Evolutionary conservation across 495 filamentous ascomycete species (phyloP).

Genomic region (Daldinia concentrica): DNA sequence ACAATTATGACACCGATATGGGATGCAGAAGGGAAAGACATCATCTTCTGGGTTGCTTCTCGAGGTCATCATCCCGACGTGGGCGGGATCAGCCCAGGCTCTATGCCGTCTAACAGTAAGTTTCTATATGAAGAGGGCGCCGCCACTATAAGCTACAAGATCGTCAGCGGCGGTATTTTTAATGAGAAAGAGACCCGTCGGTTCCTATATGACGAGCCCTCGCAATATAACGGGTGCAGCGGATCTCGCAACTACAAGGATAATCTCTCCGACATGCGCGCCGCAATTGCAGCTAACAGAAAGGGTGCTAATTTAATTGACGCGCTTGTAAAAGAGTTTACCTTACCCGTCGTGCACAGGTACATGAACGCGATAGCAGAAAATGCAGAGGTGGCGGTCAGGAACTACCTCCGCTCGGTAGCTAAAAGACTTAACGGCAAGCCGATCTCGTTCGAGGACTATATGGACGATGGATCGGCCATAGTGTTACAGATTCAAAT

Average conservation of each 20-base stretch:
- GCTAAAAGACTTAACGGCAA: slow-evolving; percentile 68
- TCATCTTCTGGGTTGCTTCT: slow-evolving; percentile 94
- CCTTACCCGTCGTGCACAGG: slow-evolving; percentile 84
- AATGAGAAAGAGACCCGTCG: slow-evolving; percentile 86
- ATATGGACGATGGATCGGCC: slow-evolving; percentile 82
- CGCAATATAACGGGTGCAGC: slow-evolving; percentile 81
- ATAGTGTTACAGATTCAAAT: slow-evolving; percentile 76
- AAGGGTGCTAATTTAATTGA: slow-evolving; percentile 90
- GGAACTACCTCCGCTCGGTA: slow-evolving; percentile 74
- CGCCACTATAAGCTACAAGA: slow-evolving; percentile 86
- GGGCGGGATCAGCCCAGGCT: slow-evolving; percentile 89
- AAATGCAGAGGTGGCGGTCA: slow-evolving; percentile 81
- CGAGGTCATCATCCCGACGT: slow-evolving; percentile 96
- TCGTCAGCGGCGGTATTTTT: slow-evolving; percentile 86
- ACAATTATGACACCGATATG: slow-evolving; percentile 93
- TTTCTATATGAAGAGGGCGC: slow-evolving; percentile 94
- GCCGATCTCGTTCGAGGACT: slow-evolving; percentile 54
- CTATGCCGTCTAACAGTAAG: slow-evolving; percentile 90
- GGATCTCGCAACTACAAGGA: slow-evolving; percentile 88
- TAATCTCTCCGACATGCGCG: slow-evolving; percentile 93
- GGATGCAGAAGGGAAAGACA: slow-evolving; percentile 63
- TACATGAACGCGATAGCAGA: slow-evolving; percentile 90
- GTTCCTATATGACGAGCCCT: slow-evolving; percentile 79
- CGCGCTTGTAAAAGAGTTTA: slow-evolving; percentile 82
- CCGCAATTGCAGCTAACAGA: slow-evolving; percentile 91